Percentiles rank a stretch among this genome's conserved stretches.
Evolutionary conservation across 192 early-diverging fungal genomes (phyloP).

Genomic region (Linderina pennispora): DNA sequence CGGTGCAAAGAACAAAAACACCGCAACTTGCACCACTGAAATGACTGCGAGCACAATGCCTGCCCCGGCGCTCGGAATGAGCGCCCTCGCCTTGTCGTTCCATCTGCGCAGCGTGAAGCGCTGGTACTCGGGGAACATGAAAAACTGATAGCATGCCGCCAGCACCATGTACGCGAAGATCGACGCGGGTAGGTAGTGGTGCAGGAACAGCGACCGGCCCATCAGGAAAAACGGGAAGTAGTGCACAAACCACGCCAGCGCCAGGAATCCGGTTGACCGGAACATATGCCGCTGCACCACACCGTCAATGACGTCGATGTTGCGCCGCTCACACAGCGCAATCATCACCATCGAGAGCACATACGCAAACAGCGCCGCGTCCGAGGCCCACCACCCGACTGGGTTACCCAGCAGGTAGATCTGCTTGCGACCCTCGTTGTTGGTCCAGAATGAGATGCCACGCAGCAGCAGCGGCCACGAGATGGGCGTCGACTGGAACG

Average conservation of each 20-base stretch:
- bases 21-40: conserved; percentile 41
- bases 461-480: conserved; percentile 83
- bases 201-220: conserved; percentile 68
- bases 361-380: conserved; percentile 43
- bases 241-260: conserved; percentile 60
- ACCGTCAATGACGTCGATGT: conserved; percentile 52
- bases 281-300: conserved; percentile 30
- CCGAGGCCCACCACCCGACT: conserved; percentile 71
- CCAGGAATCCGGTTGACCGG: conserved; percentile 55
- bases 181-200: conserved; percentile 75
- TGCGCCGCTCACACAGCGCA: conserved; percentile 64
- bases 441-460: conserved; percentile 95
- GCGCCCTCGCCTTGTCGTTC: conserved; percentile 26
- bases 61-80: conserved; percentile 27
- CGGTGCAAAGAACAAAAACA: conserved; percentile 80
- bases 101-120: conserved; percentile 33
- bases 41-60: conserved; percentile 40
- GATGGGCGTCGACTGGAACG: conserved; percentile 79
- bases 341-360: conserved; percentile 61
- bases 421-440: conserved; percentile 59
- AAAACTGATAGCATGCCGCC: conserved; percentile 57
- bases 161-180: conserved; percentile 66
- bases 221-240: conserved; percentile 75
- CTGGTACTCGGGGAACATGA: conserved; percentile 33
- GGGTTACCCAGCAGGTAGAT: conserved; percentile 94